Evolutionary conservation across 805 yeast genomes (phyloP).

Genomic region (Ogataea wickerhamii): DNA sequence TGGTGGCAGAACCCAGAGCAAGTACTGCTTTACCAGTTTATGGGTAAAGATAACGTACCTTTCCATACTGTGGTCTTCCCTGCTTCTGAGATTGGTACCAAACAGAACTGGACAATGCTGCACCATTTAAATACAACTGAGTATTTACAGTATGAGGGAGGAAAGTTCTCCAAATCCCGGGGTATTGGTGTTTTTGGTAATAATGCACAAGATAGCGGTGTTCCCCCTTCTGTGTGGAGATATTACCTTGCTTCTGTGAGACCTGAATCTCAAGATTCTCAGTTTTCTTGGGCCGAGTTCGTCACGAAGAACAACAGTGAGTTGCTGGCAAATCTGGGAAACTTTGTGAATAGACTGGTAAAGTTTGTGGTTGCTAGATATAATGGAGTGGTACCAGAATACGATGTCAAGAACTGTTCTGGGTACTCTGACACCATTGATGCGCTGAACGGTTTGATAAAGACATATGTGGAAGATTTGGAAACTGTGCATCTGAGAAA

Average conservation of each 20-base stretch:
- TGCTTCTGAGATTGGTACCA: conserved; percentile 83
- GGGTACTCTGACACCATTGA: conserved; percentile 42
- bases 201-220: conserved; percentile 90
- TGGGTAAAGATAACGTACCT: conserved; percentile 99
- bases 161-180: conserved; percentile 97
- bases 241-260: conserved; percentile 88
- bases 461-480: conserved; percentile 64
- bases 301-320: conserved; percentile 92
- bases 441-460: conserved; percentile 63
- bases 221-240: conserved; percentile 95
- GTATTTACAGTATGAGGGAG: conserved; percentile 95
- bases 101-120: conserved; percentile 84
- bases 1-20: conserved; percentile 97
- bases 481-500: conserved; percentile 78
- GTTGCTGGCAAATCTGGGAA: conserved; percentile 92
- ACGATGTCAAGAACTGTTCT: conserved; percentile 44
- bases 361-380: conserved; percentile 89
- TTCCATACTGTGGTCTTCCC: conserved; percentile 99
- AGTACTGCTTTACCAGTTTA: conserved; percentile 88
- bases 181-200: conserved; percentile 98
- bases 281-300: conserved; percentile 96
- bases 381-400: conserved; percentile 83
- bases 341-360: conserved; percentile 89
- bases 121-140: conserved; percentile 93
- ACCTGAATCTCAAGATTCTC: conserved; percentile 95